phyloP scores from a whole-genome alignment of 768 basidiomycete genomes.

The Podaxis sp. region DNA sequence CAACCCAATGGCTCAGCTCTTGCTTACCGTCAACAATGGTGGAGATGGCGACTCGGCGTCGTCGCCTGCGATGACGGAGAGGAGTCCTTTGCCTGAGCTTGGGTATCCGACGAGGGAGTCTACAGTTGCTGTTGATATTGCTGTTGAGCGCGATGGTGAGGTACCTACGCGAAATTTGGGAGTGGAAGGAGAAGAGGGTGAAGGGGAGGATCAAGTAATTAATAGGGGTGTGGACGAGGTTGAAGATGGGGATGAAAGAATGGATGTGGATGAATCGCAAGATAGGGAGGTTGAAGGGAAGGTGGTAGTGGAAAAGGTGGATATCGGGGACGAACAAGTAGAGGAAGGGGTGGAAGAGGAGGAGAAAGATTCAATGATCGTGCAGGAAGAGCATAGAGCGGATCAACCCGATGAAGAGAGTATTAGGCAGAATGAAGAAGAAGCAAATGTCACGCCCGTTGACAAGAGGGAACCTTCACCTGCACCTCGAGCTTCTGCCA shows the following conservation, averaged over 20 bases:
- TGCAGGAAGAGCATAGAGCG: background rate
- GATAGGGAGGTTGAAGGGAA: background rate
- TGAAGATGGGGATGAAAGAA: background rate
- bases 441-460: background rate
- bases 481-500: background rate
- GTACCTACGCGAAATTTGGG: background rate
- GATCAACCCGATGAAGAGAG: background rate
- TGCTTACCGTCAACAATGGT: rapidly evolving
- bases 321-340: background rate
- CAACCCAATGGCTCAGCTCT: background rate
- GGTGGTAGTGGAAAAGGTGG: background rate
- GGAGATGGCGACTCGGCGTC: background rate
- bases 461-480: background rate
- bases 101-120: conserved; percentile 9
- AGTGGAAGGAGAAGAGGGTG: background rate
- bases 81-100: conserved; percentile 6
- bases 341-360: background rate
- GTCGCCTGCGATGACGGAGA: conserved; percentile 1
- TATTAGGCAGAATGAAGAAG: background rate
- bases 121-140: background rate
- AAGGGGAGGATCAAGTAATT: background rate
- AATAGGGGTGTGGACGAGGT: background rate
- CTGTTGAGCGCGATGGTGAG: background rate
- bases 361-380: background rate
- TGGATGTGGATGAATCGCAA: background rate